These are phyloP conservation scores for Hibiscus mutabilis DNA, from an alignment of 345 rosid genomes.

Conservation along the genomic window DNA sequence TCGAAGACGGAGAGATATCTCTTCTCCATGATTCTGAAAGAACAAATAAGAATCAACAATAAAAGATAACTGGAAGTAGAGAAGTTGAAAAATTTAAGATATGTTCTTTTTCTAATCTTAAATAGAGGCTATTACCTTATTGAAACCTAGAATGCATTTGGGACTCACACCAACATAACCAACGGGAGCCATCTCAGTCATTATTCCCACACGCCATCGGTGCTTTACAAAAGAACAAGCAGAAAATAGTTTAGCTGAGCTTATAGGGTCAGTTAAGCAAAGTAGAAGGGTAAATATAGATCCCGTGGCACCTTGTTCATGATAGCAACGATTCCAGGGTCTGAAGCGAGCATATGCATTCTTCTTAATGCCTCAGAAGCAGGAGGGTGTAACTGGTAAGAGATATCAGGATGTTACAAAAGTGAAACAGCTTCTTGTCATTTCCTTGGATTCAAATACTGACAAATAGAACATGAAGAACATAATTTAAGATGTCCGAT, in stretches of 20 bases:
- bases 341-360: constrained; percentile 96
- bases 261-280: not conserved
- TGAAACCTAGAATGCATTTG: constrained; percentile 74
- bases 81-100: not conserved
- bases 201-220: constrained; percentile 75
- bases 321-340: constrained; percentile 84
- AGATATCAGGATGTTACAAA: not conserved
- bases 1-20: constrained; percentile 90
- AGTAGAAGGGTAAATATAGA: not conserved
- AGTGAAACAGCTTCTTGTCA: not conserved
- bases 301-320: constrained; percentile 67
- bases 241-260: constrained; percentile 11
- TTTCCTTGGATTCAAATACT: not conserved
- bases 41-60: constrained; percentile 9
- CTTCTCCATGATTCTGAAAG: constrained; percentile 85
- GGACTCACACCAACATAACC: constrained; percentile 97
- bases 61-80: not conserved
- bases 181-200: constrained; percentile 97
- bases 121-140: constrained; percentile 48
- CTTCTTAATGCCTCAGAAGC: constrained; percentile 80
- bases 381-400: constrained; percentile 65
- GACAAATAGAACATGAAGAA: not conserved
- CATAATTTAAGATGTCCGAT: not conserved
- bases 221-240: constrained; percentile 36
- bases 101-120: not conserved